These are phyloP conservation scores for Linnemannia exigua DNA, from an alignment of 192 early-diverging fungal genomes.

Conservation along the genomic window DNA sequence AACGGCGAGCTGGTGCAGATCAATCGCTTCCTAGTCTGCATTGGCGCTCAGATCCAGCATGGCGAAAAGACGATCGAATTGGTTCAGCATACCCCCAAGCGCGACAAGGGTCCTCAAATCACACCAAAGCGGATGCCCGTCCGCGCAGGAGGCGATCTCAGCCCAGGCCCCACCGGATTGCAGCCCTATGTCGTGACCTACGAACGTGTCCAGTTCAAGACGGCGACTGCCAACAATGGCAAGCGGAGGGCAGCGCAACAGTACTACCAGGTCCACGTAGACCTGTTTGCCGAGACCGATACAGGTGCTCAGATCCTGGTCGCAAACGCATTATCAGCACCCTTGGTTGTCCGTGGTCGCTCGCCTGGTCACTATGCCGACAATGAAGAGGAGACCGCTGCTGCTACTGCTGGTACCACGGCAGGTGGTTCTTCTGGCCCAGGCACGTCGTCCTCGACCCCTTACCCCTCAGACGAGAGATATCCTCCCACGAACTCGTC, in stretches of 20 bases:
- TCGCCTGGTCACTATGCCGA: constrained; percentile 95
- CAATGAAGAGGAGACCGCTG: constrained; percentile 50
- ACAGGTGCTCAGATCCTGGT: constrained; percentile 69
- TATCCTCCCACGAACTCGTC: not conserved
- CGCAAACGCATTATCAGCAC: constrained; percentile 81
- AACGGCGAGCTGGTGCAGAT: constrained; percentile 70
- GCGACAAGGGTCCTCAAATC: constrained; percentile 94
- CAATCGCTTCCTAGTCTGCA: constrained; percentile 79
- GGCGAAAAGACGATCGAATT: constrained; percentile 85
- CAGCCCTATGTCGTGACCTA: constrained; percentile 78
- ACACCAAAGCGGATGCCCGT: constrained; percentile 72
- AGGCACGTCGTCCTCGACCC: not conserved
- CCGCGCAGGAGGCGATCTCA: constrained; percentile 72
- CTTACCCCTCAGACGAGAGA: not conserved
- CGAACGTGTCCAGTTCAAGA: constrained; percentile 97
- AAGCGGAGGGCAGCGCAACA: constrained; percentile 95
- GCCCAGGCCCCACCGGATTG: constrained; percentile 28
- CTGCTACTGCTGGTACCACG: constrained; percentile 2
- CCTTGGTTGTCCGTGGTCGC: constrained; percentile 92
- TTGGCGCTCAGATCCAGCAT: constrained; percentile 80
- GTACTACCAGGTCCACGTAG: constrained; percentile 89
- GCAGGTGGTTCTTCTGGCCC: constrained; percentile 19
- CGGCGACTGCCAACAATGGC: constrained; percentile 95
- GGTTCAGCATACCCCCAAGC: constrained; percentile 91
- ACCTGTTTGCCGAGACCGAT: constrained; percentile 82